Evolutionary conservation across 139 green algal species (phyloP), one percentile per base, ranked within the genome.

Genomic region (Haematococcus lacustris): DNA sequence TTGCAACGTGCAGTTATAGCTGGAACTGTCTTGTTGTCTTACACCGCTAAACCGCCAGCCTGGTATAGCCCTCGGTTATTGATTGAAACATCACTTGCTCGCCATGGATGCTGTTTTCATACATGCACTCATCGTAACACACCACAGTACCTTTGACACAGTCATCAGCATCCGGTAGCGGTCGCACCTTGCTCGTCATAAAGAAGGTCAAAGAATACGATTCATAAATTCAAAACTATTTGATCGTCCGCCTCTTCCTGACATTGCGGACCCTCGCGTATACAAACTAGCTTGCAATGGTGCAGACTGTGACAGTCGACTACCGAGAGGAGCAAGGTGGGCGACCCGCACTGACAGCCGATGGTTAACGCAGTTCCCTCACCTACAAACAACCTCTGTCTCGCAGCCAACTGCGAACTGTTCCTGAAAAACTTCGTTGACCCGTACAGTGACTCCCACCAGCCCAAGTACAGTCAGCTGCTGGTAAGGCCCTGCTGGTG

Each of bases 391-490:
- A 7, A 34, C 34, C 66, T 68, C 9, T 33, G 25, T 30, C 60
- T 3, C 40, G 34, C 79, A 84, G 79, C 30, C 33, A 71, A 68
- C 35, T 79, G 75, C 73, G 66, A 78, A 50, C 68, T 71, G n/a
- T 91, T 93, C 47, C 69, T 93, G 32, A 32, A 77, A 4, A 90
- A 93, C 64, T 93, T 83, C 33, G 61, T 78, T 25, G 78, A 80
- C 66, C 47, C 69, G 33, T 80, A 83, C n/a, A n/a, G n/a, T n/a
- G n/a, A n/a, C 33, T n/a, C 38, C 26, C 71, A 77, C 1, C 47
- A 67, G 3, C 40, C 72, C 9, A 92, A 92, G 67, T 93, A 93
- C 51, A 78, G 85, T 71, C 9, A 75, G 0, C 73, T 82, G 60
- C 69, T 93, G 86, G 88, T 93, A 35, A 67, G 77, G 1, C 2